phyloP scores from a whole-genome alignment of 192 early-diverging fungal genomes.

The Irineochytrium annulatum region DNA sequence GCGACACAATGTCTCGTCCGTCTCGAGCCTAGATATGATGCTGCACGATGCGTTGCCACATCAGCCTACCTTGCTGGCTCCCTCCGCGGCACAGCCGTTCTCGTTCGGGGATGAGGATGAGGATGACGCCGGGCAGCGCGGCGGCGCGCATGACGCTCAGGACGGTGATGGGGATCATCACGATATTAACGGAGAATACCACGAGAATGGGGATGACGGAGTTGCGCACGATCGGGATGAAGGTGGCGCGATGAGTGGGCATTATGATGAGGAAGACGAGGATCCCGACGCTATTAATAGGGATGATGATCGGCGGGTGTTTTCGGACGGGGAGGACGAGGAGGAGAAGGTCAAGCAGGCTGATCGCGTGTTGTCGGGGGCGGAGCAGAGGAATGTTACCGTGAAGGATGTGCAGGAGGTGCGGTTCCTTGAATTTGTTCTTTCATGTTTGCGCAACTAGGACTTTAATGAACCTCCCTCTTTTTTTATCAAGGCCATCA shows the following conservation, averaged over 20 bases:
- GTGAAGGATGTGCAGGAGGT: slow-evolving; percentile 39
- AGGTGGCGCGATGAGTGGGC: not conserved
- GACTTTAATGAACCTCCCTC: not conserved
- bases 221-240: not conserved
- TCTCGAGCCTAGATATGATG: no score
- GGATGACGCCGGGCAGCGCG: not conserved
- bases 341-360: slow-evolving; percentile 18
- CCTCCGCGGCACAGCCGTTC: no score
- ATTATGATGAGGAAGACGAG: slow-evolving; percentile 11
- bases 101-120: not conserved
- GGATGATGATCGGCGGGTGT: slow-evolving; percentile 5
- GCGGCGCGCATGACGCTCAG: not conserved
- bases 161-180: not conserved
- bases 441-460: not conserved
- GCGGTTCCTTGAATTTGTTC: not conserved
- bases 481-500: slow-evolving; percentile 32
- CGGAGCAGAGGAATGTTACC: slow-evolving; percentile 5
- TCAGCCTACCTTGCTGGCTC: no score
- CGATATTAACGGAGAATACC: not conserved
- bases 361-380: slow-evolving; percentile 12
- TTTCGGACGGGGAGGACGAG: slow-evolving; percentile 7
- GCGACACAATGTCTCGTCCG: no score
- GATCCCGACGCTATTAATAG: slow-evolving; percentile 6
- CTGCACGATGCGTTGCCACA: no score
- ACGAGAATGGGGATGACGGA: no score